Evolutionary conservation across 495 filamentous ascomycete species (phyloP), one percentile per base, ranked within the genome.

Genomic region (Penicillium malachiteum): DNA sequence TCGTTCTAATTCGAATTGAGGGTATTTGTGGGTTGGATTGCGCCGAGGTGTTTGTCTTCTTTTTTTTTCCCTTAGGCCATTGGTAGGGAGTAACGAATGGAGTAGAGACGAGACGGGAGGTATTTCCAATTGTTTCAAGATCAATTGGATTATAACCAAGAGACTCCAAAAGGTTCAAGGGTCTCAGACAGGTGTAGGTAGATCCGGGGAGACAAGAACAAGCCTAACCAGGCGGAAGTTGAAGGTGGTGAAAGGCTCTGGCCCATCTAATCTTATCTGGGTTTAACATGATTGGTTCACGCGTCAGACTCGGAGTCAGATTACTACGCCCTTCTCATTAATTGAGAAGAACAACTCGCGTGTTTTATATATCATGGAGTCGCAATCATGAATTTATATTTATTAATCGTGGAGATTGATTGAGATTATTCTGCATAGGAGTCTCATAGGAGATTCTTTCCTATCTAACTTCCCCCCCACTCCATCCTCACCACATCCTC

Each of bases 221-320:
- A 70, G 64, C 9, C 58, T 67, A 55, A 68, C 63, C 38, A 49
- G 38, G 33, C 40, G 52, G 37, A 51, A 30, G 50, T 33, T 13
- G 46, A 55, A 44, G 37, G 53, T 34, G 38, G 52, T 40, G 56
- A 59, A n/a, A 63, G 57, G 62, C 64, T 65, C 65, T 71, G 66
- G 64, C 48, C 41, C 70, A 75, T 72, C 71, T 71, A 74, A 76
- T 76, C 73, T 76, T 71, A 76, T 76, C 73, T 72, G 30, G 52
- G 37, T n/a, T 21, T 48, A 14, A 46, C 51, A 26, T 71, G 60
- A 76, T 76, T 76, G 73, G 73, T 46, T 38, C 44, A 39, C 42
- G 41, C 48, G 49, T 51, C 49, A 45, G 50, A 53, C 55, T 55
- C 48, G 45, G 41, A 56, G 46, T 39, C 47, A 31, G 39, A 13